phyloP scores from a whole-genome alignment of 2,329 filamentous ascomycete genomes.

The Zelopaecilomyces penicillatus region DNA sequence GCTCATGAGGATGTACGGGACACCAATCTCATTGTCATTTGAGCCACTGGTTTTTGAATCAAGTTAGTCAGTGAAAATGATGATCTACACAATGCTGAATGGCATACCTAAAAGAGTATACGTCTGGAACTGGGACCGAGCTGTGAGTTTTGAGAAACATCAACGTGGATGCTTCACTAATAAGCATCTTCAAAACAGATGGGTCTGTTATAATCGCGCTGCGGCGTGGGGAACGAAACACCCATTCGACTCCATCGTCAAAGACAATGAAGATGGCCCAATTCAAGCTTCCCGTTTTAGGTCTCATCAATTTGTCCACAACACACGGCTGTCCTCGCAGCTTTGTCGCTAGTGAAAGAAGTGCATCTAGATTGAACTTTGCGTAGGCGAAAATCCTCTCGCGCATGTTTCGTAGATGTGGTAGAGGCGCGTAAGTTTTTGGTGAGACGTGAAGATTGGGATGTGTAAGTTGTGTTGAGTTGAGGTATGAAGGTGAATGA shows the following conservation, averaged over 20 bases:
- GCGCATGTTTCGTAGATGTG: too few species aligned
- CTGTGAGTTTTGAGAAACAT: neutral
- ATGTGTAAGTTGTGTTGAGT: too few species aligned
- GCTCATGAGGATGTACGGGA: neutral
- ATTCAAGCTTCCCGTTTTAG: neutral
- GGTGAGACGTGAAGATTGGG: too few species aligned
- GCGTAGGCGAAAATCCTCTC: neutral
- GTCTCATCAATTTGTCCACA: neutral
- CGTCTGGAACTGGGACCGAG: neutral
- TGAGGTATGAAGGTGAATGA: too few species aligned
- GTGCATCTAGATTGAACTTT: slow-evolving; percentile 1
- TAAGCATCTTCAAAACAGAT: neutral
- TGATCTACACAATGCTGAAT: neutral
- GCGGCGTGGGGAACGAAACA: slow-evolving; percentile 2
- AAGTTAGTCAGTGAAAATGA: neutral
- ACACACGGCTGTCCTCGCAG: slow-evolving; percentile 1
- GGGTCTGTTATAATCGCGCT: neutral
- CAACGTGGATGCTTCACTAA: neutral
- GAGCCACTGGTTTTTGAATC: neutral
- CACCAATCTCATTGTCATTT: neutral
- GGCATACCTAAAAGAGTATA: neutral
- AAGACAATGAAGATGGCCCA: slow-evolving; percentile 2
- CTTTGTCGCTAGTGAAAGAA: neutral
- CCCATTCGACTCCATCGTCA: slow-evolving; percentile 4
- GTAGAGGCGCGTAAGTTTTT: too few species aligned